Conservation (phyloP, 176 grass and related monocot species). For the Areca catechu region DNA sequence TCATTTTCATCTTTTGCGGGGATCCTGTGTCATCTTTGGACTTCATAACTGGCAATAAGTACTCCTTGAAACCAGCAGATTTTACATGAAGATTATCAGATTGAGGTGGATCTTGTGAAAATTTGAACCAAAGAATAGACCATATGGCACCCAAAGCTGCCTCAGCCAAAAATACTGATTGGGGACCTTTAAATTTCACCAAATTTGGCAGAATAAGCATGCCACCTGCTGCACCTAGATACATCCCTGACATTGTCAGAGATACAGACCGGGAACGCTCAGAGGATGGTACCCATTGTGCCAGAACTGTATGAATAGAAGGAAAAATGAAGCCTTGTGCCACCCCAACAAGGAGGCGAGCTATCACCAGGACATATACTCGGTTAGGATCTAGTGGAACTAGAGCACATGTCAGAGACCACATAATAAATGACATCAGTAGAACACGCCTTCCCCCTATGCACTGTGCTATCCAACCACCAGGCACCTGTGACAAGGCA, state of each 20-base stretch:
- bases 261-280: constrained; percentile 77
- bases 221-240: constrained; percentile 69
- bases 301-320: constrained; percentile 73
- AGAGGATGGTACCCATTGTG: constrained; percentile 74
- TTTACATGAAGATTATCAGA: constrained; percentile 35
- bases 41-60: constrained; percentile 32
- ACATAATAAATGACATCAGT: constrained; percentile 53
- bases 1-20: constrained; percentile 23
- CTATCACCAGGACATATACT: constrained; percentile 38
- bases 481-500: constrained; percentile 70
- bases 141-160: constrained; percentile 53
- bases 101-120: constrained; percentile 49
- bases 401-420: constrained; percentile 74
- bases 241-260: constrained; percentile 83
- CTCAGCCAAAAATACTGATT: constrained; percentile 62
- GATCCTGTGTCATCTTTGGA: constrained; percentile 23
- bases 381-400: constrained; percentile 60
- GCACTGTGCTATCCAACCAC: constrained; percentile 63
- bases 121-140: constrained; percentile 71
- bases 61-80: constrained; percentile 11
- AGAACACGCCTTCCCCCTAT: constrained; percentile 59
- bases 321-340: constrained; percentile 85
- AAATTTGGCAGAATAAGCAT: constrained; percentile 64
- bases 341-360: constrained; percentile 68
- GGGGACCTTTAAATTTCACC: constrained; percentile 47